Percentiles rank a stretch among this genome's conserved stretches.
These are phyloP conservation scores for Acmispon strigosus DNA, from an alignment of 306 rosid species.

Conservation along the genomic window DNA sequence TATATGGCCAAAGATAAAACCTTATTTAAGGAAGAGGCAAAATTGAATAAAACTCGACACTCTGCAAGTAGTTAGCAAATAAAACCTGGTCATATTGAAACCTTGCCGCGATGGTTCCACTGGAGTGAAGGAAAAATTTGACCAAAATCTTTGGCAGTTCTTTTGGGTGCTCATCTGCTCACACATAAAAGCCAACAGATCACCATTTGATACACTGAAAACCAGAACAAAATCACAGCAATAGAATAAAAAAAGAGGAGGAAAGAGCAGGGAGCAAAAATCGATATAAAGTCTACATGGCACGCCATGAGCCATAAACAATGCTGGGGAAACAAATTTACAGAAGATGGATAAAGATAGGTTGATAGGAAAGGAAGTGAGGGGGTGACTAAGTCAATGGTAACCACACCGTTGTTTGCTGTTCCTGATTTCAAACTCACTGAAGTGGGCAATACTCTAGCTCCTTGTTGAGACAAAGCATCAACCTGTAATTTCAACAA, in stretches of 20 bases:
- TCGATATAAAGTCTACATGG: background rate
- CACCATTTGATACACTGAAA: background rate
- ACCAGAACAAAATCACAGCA: background rate
- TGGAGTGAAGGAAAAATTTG: conserved; percentile 69
- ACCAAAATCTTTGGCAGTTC: conserved; percentile 50
- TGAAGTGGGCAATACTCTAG: conserved; percentile 38
- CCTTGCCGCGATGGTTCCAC: conserved; percentile 71
- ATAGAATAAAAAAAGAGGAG: background rate
- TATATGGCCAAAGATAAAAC: conserved; percentile 12
- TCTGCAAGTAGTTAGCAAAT: background rate
- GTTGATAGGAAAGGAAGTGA: too few relatives aligned
- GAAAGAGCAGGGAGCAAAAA: background rate
- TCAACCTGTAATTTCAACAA: conserved; percentile 35
- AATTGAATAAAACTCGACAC: background rate
- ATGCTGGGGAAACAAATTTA: background rate
- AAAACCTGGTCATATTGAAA: conserved; percentile 71
- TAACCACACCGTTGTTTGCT: conserved; percentile 31
- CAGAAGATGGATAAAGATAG: background rate
- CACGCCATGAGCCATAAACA: background rate
- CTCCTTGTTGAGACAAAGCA: conserved; percentile 19
- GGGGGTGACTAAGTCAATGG: background rate
- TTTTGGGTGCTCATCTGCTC: conserved; percentile 36
- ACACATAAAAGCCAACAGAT: conserved; percentile 5
- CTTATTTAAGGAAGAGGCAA: background rate
- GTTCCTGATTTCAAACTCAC: conserved; percentile 19